Conservation (phyloP, 192 early-diverging fungal species). For the Umbelopsis vinacea region DNA sequence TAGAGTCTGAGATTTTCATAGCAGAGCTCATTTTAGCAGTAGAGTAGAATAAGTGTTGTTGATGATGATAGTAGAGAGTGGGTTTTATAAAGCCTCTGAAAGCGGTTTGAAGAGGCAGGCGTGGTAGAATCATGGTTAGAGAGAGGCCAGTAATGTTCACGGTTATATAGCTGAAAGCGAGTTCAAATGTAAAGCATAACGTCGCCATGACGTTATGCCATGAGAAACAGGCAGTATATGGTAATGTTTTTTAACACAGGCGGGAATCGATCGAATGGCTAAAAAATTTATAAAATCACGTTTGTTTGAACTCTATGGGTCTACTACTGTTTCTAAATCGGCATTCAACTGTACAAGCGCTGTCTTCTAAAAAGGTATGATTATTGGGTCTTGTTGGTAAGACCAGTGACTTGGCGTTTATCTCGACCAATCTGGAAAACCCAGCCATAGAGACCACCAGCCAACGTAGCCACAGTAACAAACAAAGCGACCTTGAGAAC, state of each 20-base stretch:
- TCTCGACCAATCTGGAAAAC: constrained; percentile 22
- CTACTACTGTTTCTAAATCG: too few species aligned
- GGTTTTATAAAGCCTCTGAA: neutral
- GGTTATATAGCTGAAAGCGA: neutral
- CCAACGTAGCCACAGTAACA: neutral
- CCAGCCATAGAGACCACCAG: constrained; percentile 6
- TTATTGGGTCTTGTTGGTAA: constrained; percentile 16
- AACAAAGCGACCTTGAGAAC: constrained; percentile 1
- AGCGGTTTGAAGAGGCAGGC: neutral
- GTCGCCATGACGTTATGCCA: constrained; percentile 6
- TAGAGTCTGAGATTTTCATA: constrained; percentile 30
- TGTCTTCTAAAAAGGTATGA: neutral
- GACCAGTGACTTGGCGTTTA: constrained; percentile 27
- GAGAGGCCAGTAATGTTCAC: neutral
- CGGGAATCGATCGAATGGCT: too few species aligned
- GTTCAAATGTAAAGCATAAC: neutral
- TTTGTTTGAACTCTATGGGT: too few species aligned
- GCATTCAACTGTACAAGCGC: too few species aligned
- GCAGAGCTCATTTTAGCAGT: constrained; percentile 27
- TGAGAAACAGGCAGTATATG: too few species aligned
- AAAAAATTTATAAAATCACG: too few species aligned
- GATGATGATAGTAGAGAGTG: neutral
- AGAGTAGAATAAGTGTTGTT: neutral
- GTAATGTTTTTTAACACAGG: too few species aligned
- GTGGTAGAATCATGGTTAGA: neutral